Evolutionary conservation across 768 basidiomycete genomes (phyloP), one percentile per base, ranked within the genome.

Genomic region (Amanita muscaria): DNA sequence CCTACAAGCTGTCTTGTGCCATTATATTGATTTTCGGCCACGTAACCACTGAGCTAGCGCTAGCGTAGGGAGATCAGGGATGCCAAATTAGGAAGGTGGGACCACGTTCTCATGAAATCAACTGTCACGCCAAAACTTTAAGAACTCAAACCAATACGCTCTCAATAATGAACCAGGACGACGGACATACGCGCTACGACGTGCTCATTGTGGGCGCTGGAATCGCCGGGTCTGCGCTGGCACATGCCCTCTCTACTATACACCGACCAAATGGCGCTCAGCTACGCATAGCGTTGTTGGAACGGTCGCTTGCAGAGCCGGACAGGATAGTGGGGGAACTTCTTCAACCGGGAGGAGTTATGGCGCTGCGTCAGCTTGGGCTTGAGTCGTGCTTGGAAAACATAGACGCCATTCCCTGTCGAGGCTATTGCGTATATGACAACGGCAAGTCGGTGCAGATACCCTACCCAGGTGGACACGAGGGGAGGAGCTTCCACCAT

Each of bases 271-370:
- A 47, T 35, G 29, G 23, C 15, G 66, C 66, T 42, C 83, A 83
- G 11, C 74, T 91, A 15, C 76, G 80, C 16, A 81, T 97, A 52
- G 83, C 83, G 14, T 66, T 97, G 0, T 69, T 99, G 44, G 96
- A 99, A 63, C 81, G 94, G 9, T 94, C 93, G 11, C 73, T 98
- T 3, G 73, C 83, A 0, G 86, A 90, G 59, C 96, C 96, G 0
- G 91, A 98, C 70, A 77, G 96, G 14, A 98, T 99, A 52, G 96
- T 98, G 25, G 96, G 96, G 19, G 96, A 99, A 61, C 79, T 98
- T 1, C 68, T 99, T 18, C 96, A 99, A 57, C 96, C 96, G 2
- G 92, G 84, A 1, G 96, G 96, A 1, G 80, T 91, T 18, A 67
- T 69, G 10, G 80, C 90, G 1, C 66, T 99, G 35, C 65, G 76